Evolutionary conservation across 2,329 filamentous ascomycete species (phyloP), one percentile per base, ranked within the genome.

Genomic region (Ophiocordyceps sinensis): DNA sequence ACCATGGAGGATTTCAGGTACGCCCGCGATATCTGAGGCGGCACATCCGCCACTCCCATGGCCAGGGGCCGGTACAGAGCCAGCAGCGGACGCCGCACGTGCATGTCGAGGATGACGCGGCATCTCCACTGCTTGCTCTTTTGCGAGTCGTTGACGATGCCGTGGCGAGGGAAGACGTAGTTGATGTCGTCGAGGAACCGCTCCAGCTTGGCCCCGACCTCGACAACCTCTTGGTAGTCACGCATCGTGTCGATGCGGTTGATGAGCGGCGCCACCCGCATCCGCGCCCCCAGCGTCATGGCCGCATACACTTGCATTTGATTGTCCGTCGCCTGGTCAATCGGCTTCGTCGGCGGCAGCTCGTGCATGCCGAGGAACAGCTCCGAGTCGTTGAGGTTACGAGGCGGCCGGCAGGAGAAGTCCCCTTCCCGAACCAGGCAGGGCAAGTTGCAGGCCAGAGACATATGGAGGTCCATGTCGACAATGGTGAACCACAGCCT

Each of bases 401-500:
- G 62, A 5, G 72, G 72, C 2, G 71, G 66, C 10, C 56, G 58
- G 51, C 70, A 75, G 0, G 69, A 70, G 44, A 67, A 74, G 51
- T 75, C 71, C 10, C 66, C 69, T 7, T 72, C 67, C 2, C 70
- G 63, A 6, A 75, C 61, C 13, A 69, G 57, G 35, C 63, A 68
- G 1, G 71, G 71, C 40, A 76, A 54, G 46, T 67, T 70, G 51
- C 66, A 67, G 19, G 67, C 64, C 38, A 74, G 62, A 1, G 71
- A 71, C 35, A 72, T 62, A 46, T 74, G 70, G 30, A 75, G 55
- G 47, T 76, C 72, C 55, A 75, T 67, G 46, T 76, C 72, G 31
- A 74, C 56, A 34, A 76, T 67, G 4, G 70, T 71, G 39, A 65
- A 73, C 72, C 72, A 76, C 21, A 76, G 51, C 44, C 68, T 63